phyloP scores from a whole-genome alignment of 2,329 filamentous ascomycete species.

The Dendrostoma leiphaemia region DNA sequence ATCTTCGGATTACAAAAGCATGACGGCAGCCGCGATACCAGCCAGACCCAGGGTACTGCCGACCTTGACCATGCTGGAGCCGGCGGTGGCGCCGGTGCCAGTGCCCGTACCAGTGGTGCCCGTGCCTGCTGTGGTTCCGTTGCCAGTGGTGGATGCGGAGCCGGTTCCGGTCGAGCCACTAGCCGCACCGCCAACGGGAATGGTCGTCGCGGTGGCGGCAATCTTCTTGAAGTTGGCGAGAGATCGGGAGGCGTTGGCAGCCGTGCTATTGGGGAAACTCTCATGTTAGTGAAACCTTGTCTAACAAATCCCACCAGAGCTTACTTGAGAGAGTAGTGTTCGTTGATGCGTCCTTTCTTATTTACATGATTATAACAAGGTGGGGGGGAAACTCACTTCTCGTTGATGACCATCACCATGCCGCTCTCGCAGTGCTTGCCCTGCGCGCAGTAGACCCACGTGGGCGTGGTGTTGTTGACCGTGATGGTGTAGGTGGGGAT shows the following conservation, averaged over 20 bases:
- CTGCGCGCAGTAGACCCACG: constrained; percentile 80
- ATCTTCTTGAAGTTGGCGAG: constrained; percentile 46
- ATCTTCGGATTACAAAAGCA: constrained; percentile 38
- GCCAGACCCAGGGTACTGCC: constrained; percentile 42
- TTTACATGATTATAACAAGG: too few relatives aligned
- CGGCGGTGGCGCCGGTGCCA: constrained; percentile 21
- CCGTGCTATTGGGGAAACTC: constrained; percentile 38
- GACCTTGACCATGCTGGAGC: constrained; percentile 33
- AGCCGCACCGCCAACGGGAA: constrained; percentile 27
- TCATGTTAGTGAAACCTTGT: too few relatives aligned
- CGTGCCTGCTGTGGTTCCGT: constrained; percentile 9
- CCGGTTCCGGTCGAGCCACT: constrained; percentile 18
- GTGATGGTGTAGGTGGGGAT: constrained; percentile 70
- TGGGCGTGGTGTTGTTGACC: constrained; percentile 65
- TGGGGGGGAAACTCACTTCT: constrained; percentile 58
- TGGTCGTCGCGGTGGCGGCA: constrained; percentile 32
- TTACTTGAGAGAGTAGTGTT: too few relatives aligned
- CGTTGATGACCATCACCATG: constrained; percentile 77
- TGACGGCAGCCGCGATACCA: constrained; percentile 37
- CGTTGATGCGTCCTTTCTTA: too few relatives aligned
- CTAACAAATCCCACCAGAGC: too few relatives aligned
- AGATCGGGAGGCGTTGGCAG: constrained; percentile 50
- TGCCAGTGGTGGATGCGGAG: constrained; percentile 19
- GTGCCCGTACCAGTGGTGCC: constrained; percentile 23
- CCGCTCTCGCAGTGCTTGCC: constrained; percentile 70